A percentile compares a stretch with the other conserved stretches of the same genome.
Evolutionary conservation across 768 basidiomycete species (phyloP).

Genomic region (Cytidiella melzeri): DNA sequence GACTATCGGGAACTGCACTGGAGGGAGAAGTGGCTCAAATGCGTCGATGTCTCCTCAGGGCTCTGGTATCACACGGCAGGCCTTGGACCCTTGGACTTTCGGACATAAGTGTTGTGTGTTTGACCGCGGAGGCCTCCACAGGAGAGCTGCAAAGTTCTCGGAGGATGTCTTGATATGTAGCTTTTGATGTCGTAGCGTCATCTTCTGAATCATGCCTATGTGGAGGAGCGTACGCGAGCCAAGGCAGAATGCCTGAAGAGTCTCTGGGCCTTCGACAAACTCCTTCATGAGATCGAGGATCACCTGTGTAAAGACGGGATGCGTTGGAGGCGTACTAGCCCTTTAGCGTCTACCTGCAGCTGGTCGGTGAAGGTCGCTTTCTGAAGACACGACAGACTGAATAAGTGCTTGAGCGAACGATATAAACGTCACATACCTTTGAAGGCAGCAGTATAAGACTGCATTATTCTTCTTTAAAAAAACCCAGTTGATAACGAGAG

Average conservation of each 20-base stretch:
- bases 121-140: too few relatives aligned
- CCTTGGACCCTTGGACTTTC: too few relatives aligned
- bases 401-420: too few relatives aligned
- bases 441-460: too few relatives aligned
- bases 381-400: too few relatives aligned
- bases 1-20: background rate
- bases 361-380: too few relatives aligned
- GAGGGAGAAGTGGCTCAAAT: background rate
- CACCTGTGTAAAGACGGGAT: background rate
- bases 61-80: background rate
- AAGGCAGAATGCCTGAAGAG: background rate
- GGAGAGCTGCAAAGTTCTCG: too few relatives aligned
- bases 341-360: background rate
- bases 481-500: too few relatives aligned
- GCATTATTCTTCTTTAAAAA: too few relatives aligned
- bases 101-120: too few relatives aligned
- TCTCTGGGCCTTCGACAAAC: background rate
- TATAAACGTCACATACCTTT: too few relatives aligned
- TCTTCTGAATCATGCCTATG: background rate
- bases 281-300: background rate
- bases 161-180: too few relatives aligned
- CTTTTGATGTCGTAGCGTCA: background rate
- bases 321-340: background rate
- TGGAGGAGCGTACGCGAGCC: background rate
- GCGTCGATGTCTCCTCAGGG: background rate